Conservation (phyloP, 371 early-diverging fungal genomes). For the Mortierella sp. region DNA sequence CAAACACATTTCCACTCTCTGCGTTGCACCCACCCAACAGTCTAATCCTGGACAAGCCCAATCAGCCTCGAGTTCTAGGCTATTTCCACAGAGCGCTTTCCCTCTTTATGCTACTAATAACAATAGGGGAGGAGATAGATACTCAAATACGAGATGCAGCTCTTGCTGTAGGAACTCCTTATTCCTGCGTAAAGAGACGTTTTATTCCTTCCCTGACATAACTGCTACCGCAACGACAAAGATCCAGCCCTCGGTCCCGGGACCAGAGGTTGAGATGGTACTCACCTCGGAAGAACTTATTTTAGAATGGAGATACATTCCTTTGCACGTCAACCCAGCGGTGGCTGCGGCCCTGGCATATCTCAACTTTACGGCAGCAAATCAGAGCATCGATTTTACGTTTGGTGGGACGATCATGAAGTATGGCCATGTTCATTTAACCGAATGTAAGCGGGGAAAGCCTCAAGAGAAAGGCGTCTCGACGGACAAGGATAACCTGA, state of each 20-base stretch:
- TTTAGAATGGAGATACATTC: background rate
- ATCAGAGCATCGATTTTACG: background rate
- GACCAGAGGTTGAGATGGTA: constrained; percentile 2
- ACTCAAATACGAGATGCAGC: too few relatives aligned
- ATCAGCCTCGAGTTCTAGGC: too few relatives aligned
- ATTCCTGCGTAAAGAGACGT: too few relatives aligned
- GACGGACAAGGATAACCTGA: background rate
- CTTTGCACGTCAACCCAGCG: background rate
- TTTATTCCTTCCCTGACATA: too few relatives aligned
- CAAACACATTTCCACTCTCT: too few relatives aligned
- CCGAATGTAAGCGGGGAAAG: background rate
- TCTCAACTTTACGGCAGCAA: background rate
- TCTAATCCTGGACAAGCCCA: too few relatives aligned
- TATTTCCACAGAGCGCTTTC: too few relatives aligned
- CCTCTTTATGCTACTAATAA: too few relatives aligned
- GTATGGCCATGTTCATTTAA: background rate
- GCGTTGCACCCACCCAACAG: too few relatives aligned
- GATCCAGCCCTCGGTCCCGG: background rate
- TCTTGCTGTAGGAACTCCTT: too few relatives aligned
- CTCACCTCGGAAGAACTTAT: background rate
- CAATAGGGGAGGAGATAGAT: too few relatives aligned
- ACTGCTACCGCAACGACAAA: background rate
- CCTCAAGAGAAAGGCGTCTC: background rate
- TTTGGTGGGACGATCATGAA: background rate
- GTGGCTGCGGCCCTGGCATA: background rate